A percentile compares a stretch with the other conserved stretches of the same genome.
phyloP scores from a whole-genome alignment of 2,329 filamentous ascomycete genomes.

The Dactylonectria estremocensis region DNA sequence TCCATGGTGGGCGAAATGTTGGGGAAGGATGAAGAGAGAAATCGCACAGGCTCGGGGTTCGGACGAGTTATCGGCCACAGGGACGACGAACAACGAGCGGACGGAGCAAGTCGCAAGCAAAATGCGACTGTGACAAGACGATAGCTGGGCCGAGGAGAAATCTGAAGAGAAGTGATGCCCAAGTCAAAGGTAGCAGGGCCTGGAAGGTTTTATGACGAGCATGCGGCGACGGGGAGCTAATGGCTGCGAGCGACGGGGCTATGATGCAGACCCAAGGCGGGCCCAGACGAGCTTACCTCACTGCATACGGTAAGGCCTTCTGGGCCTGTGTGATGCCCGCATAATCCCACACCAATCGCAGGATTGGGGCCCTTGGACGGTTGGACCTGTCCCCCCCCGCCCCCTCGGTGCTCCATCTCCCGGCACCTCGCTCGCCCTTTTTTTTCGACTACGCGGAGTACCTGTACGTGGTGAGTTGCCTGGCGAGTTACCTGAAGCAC shows the following conservation, averaged over 20 bases:
- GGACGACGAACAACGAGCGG: conserved; percentile 28
- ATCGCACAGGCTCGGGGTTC: conserved; percentile 17
- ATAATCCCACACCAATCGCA: conserved; percentile 28
- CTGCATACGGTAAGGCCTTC: conserved; percentile 39
- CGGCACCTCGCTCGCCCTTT: conserved; percentile 26
- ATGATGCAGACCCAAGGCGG: conserved; percentile 46
- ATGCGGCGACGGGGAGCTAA: conserved; percentile 47
- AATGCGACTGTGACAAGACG: conserved; percentile 30
- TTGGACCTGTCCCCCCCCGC: conserved; percentile 14
- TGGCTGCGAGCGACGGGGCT: conserved; percentile 47
- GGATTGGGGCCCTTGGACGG: conserved; percentile 22
- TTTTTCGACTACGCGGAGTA: conserved; percentile 7
- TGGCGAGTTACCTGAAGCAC: background rate
- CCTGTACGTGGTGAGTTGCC: conserved; percentile 9
- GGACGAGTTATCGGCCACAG: conserved; percentile 29
- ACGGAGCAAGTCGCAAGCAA: conserved; percentile 23
- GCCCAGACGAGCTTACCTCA: conserved; percentile 35
- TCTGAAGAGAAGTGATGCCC: conserved; percentile 43
- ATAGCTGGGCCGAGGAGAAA: conserved; percentile 36
- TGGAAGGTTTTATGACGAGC: conserved; percentile 51
- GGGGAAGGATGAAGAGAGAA: conserved; percentile 21
- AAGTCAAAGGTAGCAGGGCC: conserved; percentile 42
- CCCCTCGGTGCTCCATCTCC: conserved; percentile 30
- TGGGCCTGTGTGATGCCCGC: conserved; percentile 26
- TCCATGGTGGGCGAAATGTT: conserved; percentile 45